These are phyloP conservation scores for Cystobasidiaceae sp. DNA, from an alignment of 1,284 basidiomycete genomes.

Conservation along the genomic window DNA sequence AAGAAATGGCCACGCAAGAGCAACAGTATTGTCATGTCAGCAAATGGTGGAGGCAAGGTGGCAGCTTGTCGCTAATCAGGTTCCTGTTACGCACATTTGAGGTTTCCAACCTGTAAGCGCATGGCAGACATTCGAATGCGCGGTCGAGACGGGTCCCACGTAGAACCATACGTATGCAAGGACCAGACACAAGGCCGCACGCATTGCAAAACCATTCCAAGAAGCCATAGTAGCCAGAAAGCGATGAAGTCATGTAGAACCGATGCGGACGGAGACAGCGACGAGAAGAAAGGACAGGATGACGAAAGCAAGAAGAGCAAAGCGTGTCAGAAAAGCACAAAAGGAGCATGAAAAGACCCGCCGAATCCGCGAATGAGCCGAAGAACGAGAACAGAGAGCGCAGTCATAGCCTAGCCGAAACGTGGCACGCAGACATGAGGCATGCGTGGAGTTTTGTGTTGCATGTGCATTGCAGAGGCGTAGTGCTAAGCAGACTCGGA, in stretches of 20 bases:
- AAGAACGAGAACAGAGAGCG: background rate
- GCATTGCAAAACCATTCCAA: background rate
- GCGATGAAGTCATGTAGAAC: background rate
- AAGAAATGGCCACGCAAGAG: background rate
- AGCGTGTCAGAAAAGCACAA: conserved; percentile 1
- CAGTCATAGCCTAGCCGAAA: background rate
- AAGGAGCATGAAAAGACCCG: conserved; percentile 19
- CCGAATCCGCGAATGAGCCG: background rate
- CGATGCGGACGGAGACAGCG: background rate
- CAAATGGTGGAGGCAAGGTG: background rate
- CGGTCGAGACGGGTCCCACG: background rate
- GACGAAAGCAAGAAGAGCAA: conserved; percentile 14
- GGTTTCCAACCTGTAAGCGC: conserved; percentile 19
- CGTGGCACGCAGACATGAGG: background rate
- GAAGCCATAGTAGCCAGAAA: background rate
- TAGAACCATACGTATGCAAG: background rate
- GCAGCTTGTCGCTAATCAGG: background rate
- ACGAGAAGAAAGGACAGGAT: background rate
- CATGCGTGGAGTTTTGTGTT: background rate
- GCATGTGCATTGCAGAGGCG: too few species aligned
- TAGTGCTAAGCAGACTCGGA: too few species aligned
- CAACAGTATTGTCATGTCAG: background rate
- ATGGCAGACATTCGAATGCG: background rate
- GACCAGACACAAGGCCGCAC: background rate
- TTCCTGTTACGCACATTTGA: conserved; percentile 25